Percentiles rank a stretch among this genome's conserved stretches.
Conservation (phyloP, 2,329 filamentous ascomycete species). For the Colletotrichum sp. region DNA sequence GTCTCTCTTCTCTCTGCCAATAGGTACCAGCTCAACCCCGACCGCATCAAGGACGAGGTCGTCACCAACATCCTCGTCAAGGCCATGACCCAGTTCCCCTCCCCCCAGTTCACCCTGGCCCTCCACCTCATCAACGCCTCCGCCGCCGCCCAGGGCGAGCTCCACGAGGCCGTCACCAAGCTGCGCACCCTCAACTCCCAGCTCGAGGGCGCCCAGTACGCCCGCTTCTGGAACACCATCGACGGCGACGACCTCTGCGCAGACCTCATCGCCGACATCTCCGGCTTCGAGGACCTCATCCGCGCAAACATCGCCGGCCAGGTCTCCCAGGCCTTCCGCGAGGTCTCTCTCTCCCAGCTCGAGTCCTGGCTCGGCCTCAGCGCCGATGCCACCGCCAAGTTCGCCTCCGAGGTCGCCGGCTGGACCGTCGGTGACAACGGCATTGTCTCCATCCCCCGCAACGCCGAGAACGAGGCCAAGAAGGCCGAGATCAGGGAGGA, state of each 20-base stretch:
- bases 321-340: slow-evolving; percentile 80
- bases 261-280: slow-evolving; percentile 91
- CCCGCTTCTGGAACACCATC: slow-evolving; percentile 89
- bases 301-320: slow-evolving; percentile 88
- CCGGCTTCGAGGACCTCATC: slow-evolving; percentile 93
- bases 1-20: slow-evolving; percentile 3
- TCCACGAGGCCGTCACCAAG: slow-evolving; percentile 91
- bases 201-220: slow-evolving; percentile 89
- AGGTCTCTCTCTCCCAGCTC: slow-evolving; percentile 70
- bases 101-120: slow-evolving; percentile 91
- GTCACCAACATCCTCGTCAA: slow-evolving; percentile 99
- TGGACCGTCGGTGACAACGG: slow-evolving; percentile 78
- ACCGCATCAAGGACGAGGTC: slow-evolving; percentile 94
- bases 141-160: slow-evolving; percentile 67
- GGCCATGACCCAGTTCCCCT: slow-evolving; percentile 95
- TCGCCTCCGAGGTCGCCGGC: slow-evolving; percentile 83
- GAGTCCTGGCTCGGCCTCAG: slow-evolving; percentile 79
- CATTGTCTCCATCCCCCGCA: slow-evolving; percentile 79
- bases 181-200: slow-evolving; percentile 83
- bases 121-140: slow-evolving; percentile 92
- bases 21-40: slow-evolving; percentile 99
- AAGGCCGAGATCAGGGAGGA: slow-evolving; percentile 95
- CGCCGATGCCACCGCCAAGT: slow-evolving; percentile 73
- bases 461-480: slow-evolving; percentile 97
- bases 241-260: slow-evolving; percentile 96